Evolutionary conservation across 495 filamentous ascomycete species (phyloP), one percentile per base, ranked within the genome.

Genomic region (Xylaria sp.): DNA sequence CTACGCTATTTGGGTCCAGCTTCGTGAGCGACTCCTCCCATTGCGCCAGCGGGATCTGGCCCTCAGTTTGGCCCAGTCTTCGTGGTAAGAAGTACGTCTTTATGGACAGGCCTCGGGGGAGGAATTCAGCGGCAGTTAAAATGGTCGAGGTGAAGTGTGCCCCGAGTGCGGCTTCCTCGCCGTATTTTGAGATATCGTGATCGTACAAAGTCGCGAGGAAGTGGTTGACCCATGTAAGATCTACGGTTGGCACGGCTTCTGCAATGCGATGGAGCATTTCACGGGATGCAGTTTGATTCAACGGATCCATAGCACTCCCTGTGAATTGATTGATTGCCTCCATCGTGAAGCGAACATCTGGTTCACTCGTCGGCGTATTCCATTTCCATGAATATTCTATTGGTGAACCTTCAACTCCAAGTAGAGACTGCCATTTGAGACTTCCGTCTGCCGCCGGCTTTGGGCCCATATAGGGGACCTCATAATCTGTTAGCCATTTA

Each of bases 361-460:
- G 77, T 14, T 41, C 59, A 0, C 31, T 33, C 43, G 15, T 73
- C 11, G 26, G n/a, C 19, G 68, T 72, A 35, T 76, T 73, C 77
- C 77, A 80, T 68, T 76, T 78, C 77, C 77, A 80, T 0, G 70
- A 75, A 41, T 76, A 77, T 59, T 80, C 76, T 3, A 80, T 58
- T 0, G 76, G 73, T 0, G 64, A 67, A 5, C 74, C 72, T 21
- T 78, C 76, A 21, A 44, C 44, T 17, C 68, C 44, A 17, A 80
- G n/a, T 12, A 74, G 66, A 14, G 71, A 74, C 52, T 37, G 72
- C 70, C 70, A 80, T 29, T 44, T 52, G 15, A 70, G 37, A 14
- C 19, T 31, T 6, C 72, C 77, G 12, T 64, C 72, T n/a, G 67
- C 17, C 5, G 24, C 29, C 14, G 69, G 70, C 26, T 9, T 43